Evolutionary conservation across 1,284 basidiomycete genomes (phyloP).

Genomic region (Apiotrichum gracile): DNA sequence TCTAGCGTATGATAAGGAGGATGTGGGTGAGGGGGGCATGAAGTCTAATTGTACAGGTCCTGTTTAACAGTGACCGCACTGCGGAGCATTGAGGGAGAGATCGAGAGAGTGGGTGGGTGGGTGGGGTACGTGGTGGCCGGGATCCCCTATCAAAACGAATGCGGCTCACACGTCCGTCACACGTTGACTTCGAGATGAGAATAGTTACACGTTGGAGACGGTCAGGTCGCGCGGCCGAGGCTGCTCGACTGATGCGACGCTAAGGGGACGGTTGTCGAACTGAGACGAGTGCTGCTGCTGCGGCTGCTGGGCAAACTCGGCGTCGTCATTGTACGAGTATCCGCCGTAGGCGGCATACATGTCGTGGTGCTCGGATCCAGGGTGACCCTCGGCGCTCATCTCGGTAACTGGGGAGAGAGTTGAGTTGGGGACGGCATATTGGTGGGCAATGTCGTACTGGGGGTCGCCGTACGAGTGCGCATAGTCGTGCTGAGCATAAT

Average conservation of each 20-base stretch:
- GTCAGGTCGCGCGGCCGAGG: conserved; percentile 2
- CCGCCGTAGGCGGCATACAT: neutral
- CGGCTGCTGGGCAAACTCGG: neutral
- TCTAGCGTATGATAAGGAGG: neutral
- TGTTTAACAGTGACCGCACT: neutral
- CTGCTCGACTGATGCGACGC: neutral
- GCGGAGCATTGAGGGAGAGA: neutral
- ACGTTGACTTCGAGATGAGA: neutral
- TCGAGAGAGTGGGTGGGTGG: neutral
- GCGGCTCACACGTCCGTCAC: neutral
- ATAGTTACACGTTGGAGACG: conserved; percentile 6
- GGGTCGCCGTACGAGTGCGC: conserved; percentile 38
- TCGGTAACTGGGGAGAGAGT: neutral
- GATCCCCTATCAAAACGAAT: neutral
- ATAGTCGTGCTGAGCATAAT: too few relatives aligned
- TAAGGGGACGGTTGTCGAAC: neutral
- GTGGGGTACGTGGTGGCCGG: neutral
- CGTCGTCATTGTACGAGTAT: neutral
- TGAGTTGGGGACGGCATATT: conserved; percentile 14
- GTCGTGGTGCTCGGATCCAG: neutral
- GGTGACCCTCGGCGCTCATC: conserved; percentile 3
- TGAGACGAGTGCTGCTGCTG: neutral
- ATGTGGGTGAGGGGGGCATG: neutral
- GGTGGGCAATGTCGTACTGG: conserved; percentile 30
- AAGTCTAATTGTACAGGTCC: neutral